Conservation (phyloP, 2,329 filamentous ascomycete species). For the Beauveria sp. region DNA sequence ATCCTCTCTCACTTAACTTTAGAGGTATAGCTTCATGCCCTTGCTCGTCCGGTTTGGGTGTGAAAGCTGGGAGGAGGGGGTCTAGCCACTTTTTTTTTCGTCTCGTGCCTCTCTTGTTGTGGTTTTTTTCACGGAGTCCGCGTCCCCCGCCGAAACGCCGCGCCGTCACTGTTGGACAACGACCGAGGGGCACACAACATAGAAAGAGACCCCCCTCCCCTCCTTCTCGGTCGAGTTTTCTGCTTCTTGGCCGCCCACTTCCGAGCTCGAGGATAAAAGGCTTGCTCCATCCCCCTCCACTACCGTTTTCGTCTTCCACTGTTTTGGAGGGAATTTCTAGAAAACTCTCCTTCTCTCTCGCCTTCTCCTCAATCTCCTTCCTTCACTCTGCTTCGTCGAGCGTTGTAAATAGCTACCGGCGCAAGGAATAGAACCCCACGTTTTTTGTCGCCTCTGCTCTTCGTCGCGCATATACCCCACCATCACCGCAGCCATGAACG, state of each 20-base stretch:
- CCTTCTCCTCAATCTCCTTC: background rate
- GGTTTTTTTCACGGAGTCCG: background rate
- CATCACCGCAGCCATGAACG: constrained; percentile 33
- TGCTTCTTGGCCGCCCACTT: constrained; percentile 6
- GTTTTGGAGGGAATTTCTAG: background rate
- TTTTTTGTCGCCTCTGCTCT: background rate
- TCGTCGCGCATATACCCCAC: background rate
- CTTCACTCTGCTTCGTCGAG: background rate
- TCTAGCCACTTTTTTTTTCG: constrained; percentile 1
- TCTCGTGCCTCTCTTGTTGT: background rate
- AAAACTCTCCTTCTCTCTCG: background rate
- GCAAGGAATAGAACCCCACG: background rate
- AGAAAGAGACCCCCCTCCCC: background rate
- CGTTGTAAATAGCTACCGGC: background rate
- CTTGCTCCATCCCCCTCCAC: background rate
- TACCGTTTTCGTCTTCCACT: background rate
- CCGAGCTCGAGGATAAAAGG: constrained; percentile 6
- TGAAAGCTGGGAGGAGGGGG: background rate
- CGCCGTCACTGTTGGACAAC: background rate
- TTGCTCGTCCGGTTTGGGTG: background rate
- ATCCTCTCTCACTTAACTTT: constrained; percentile 10
- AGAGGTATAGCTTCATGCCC: constrained; percentile 11
- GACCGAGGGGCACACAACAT: background rate
- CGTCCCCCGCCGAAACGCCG: constrained; percentile 8
- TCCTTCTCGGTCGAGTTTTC: background rate